Conservation (phyloP, 257 asterid species). For the Forsythia suspensa region DNA sequence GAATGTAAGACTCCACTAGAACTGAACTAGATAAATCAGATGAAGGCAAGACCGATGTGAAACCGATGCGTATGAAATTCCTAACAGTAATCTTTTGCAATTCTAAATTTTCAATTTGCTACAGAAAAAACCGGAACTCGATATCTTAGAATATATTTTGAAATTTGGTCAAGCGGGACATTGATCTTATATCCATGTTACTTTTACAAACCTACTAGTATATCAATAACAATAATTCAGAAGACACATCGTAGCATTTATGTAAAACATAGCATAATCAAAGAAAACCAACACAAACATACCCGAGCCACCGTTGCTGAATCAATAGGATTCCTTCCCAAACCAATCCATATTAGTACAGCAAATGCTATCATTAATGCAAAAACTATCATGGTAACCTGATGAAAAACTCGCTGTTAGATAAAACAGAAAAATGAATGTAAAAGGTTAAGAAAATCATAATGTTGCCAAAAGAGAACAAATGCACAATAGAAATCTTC, state of each 20-base stretch:
- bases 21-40: too few relatives aligned
- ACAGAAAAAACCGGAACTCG: too few relatives aligned
- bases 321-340: slow-evolving; percentile 53
- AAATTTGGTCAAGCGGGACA: too few relatives aligned
- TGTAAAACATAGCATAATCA: not conserved
- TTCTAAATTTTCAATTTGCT: too few relatives aligned
- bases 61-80: too few relatives aligned
- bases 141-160: too few relatives aligned
- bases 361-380: slow-evolving; percentile 64
- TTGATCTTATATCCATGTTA: too few relatives aligned
- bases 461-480: slow-evolving; percentile 4
- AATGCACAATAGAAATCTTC: not conserved
- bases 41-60: too few relatives aligned
- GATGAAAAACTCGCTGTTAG: slow-evolving; percentile 24
- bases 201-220: too few relatives aligned
- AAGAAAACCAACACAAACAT: slow-evolving; percentile 27
- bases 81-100: too few relatives aligned
- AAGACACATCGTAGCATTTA: not conserved
- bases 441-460: slow-evolving; percentile 7
- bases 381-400: slow-evolving; percentile 69
- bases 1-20: too few relatives aligned
- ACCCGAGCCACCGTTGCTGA: slow-evolving; percentile 78
- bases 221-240: not conserved
- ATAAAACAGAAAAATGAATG: slow-evolving; percentile 20
- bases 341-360: slow-evolving; percentile 80